Base-by-base conservation (phyloP, 2,329 filamentous ascomycete species). In the Penicillium griseofulvum region DNA sequence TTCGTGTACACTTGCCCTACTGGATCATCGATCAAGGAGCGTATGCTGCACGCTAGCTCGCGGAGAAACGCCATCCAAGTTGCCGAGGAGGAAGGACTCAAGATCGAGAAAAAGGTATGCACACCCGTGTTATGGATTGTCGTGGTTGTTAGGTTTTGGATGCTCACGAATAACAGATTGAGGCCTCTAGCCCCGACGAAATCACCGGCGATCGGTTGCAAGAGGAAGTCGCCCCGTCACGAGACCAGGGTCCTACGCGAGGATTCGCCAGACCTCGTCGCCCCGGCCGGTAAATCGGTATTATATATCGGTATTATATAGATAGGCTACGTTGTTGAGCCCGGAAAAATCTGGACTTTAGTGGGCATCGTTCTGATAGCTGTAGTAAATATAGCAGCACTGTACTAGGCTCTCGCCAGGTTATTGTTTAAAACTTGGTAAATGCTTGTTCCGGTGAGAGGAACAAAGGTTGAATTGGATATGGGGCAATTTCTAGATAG, bases 1-100 rank as follows among this genome's bases (percentile, higher is more conserved):
- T 87, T 87, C 70, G 81, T 87, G 55, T 87, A 86, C 66, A 86
- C 84, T 19, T 87, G 85, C 68, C 85, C 85, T 12, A 78, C 79
- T 0, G 76, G 67, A 12, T 83, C 82, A 14, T 84, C 83, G 68
- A 83, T 87, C 68, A 86, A 84, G 71, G 83, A 87, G 69, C 77
- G 84, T 52, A 87, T 87, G 85, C 65, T 87, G 56, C 86, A 87
- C 69, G 83, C 84, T 24, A 83, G 82, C 51, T 82, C 80, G 55
- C 78, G 83, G 63, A 75, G 76, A 28, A 77, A 78, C 59, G 80
- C 82, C n/a, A 73, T 87, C 28, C 65, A 68, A 26, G 58, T 81
- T 54, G 83, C 83, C 19, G 80, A 83, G 46, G 77, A 80, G 45
- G 80, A 80, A 26, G 83, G 84, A 6, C 65, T 87, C 53, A 78